Evolutionary conservation across 139 green algal species (phyloP), one percentile per base, ranked within the genome.

Genomic region (Picochlorum sp.): DNA sequence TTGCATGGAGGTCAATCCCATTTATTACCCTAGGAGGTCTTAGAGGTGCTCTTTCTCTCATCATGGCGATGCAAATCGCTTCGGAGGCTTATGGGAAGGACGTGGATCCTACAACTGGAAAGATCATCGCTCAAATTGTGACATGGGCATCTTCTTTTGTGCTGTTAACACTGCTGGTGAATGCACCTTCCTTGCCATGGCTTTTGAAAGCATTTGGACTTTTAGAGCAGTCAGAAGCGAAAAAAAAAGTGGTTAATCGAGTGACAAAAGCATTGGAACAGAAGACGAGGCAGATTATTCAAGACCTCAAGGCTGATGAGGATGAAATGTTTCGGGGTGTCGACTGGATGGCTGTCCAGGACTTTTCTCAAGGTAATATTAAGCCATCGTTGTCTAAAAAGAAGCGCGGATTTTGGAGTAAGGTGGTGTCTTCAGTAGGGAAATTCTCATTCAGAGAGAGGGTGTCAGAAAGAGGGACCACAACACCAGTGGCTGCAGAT

Each of bases 81-180:
- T 74, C 89, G 54, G 65, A 92, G 9, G 21, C 26, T 2, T 23
- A 64, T 68, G 54, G 47, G 0, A 21, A 26, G 59, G 45, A 49
- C 51, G n/a, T 15, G 28, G 54, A 49, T 65, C 20, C 21, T 49
- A 44, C 52, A 41, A 41, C 34, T 4, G 34, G 8, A 21, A 38
- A 16, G 0, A 71, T 82, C 20, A 81, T 77, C 59, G 66, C 70
- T 9, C 67, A 82, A 54, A 80, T 87, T 3, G 72, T 80, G 14
- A 69, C 92, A 57, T 95, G 83, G 85, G 85, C 84, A 1, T 71
- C 78, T 10, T 77, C 82, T 16, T 89, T 93, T 58, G 84, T 92
- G 71, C 61, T 95, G 46, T 77, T 95, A 52, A 92, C 84, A 4
- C 75, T 96, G 34, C 20, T 89, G 9, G 78, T 95, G 52, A 94